Evolutionary conservation across 2,329 filamentous ascomycete species (phyloP), one percentile per base, ranked within the genome.

Genomic region (Dendrostoma leiphaemia): DNA sequence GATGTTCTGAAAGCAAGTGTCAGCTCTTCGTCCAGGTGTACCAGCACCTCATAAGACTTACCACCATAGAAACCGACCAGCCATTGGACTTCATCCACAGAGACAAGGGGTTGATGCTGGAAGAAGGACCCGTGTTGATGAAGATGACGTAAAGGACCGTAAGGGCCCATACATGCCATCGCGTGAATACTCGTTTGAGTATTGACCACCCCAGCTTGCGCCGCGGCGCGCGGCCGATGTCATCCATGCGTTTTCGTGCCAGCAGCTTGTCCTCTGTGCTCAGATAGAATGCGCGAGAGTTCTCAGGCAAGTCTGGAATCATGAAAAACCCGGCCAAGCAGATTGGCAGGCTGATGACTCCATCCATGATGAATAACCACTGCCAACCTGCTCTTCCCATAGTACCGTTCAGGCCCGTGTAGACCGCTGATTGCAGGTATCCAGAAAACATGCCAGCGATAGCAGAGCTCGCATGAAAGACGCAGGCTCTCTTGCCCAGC

Each of bases 281-380:
- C 32, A 71, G 63, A 60, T 64, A 71, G 10, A 58, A 57, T 5
- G 55, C 9, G 12, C 62, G 62, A 8, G 62, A 62, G 6, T 57
- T 64, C 5, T 64, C 61, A 1, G 69, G 69, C 9, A 61, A 57
- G 40, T 72, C 69, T 0, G 69, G 70, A 17, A 71, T 66, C 21
- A 66, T 64, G 51, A 64, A 65, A 49, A 63, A 70, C 3, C 69
- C 69, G 28, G 65, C 67, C 0, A 66, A 12, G 12, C 64, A 67
- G 28, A 70, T 61, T 1, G 68, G 66, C 2, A 70, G 60, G 1
- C 64, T 64, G 28, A 71, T 67, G 7, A 70, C 61, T 2, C 72
- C 73, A 53, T 76, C 74, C 59, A 76, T 72, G 35, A 77, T 68
- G 55, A 78, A 77, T 3, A 77, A 67, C 73, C 73, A 78, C 41